phyloP scores from a whole-genome alignment of 192 early-diverging fungal species.

The Backusella sp. region DNA sequence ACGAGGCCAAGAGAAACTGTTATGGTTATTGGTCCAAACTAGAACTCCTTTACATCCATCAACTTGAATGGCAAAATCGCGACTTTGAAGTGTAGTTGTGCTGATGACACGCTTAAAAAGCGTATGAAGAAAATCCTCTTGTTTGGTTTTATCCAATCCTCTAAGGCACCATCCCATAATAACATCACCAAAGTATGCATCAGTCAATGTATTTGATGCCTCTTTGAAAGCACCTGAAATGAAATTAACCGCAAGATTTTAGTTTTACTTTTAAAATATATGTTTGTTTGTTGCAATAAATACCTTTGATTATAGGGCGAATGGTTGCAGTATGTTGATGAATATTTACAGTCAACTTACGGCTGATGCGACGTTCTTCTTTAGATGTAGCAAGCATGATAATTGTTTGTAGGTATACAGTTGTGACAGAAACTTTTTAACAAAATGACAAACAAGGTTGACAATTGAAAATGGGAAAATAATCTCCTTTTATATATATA shows the following conservation, averaged over 20 bases:
- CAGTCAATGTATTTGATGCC: conserved; percentile 24
- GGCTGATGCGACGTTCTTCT: conserved; percentile 5
- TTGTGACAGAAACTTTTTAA: not conserved
- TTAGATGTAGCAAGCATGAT: not conserved
- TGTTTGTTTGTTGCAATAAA: not conserved
- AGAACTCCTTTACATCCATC: conserved; percentile 37
- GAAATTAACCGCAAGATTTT: not conserved
- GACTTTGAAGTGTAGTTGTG: conserved; percentile 18
- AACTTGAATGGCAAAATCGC: conserved; percentile 36
- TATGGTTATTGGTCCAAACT: conserved; percentile 18
- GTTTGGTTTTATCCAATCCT: conserved; percentile 5
- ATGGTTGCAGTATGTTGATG: conserved; percentile 16
- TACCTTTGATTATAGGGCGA: conserved; percentile 33
- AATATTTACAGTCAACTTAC: conserved; percentile 28
- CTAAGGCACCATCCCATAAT: conserved; percentile 20
- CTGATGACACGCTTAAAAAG: conserved; percentile 30
- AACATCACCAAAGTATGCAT: conserved; percentile 21
- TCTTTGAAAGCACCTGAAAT: conserved; percentile 32
- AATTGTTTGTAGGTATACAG: not conserved
- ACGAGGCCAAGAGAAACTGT: conserved; percentile 10
- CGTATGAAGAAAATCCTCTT: not conserved
- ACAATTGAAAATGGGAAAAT: not conserved
- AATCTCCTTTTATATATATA: not conserved
- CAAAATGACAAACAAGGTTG: not conserved
- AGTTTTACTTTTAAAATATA: not conserved